These are phyloP conservation scores for Plasmodium malariae DNA, from an alignment of 169 alveolate genomes.

Conservation along the genomic window DNA sequence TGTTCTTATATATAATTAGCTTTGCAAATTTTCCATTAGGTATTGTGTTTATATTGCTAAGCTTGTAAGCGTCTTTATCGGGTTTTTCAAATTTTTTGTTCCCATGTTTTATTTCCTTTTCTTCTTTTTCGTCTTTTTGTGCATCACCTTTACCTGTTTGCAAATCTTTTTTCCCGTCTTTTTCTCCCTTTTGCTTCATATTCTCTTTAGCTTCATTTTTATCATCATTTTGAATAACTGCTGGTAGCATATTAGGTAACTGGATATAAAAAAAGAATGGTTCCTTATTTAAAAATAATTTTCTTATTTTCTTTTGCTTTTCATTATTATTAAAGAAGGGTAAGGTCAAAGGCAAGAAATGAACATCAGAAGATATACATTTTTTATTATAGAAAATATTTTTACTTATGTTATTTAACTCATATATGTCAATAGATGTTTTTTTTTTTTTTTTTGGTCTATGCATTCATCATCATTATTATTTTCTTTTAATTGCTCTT, in stretches of 20 bases:
- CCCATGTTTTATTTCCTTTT: conserved; percentile 41
- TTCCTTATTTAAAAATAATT: conserved; percentile 36
- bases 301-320: conserved; percentile 54
- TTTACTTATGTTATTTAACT: conserved; percentile 75
- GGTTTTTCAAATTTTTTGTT: not conserved
- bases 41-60: conserved; percentile 51
- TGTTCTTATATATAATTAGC: conserved; percentile 68
- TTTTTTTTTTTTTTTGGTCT: conserved; percentile 27
- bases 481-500: conserved; percentile 3
- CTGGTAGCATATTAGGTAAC: conserved; percentile 76
- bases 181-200: not conserved
- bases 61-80: conserved; percentile 25
- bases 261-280: conserved; percentile 59
- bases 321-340: conserved; percentile 64
- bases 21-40: conserved; percentile 77
- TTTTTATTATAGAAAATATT: conserved; percentile 70
- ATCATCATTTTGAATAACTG: conserved; percentile 27
- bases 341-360: conserved; percentile 68
- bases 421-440: conserved; percentile 67
- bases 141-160: not conserved
- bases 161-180: not conserved
- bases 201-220: conserved; percentile 6
- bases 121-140: not conserved
- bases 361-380: conserved; percentile 42
- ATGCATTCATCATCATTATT: conserved; percentile 14